Evolutionary conservation across 306 rosid genomes (phyloP).

Genomic region (Prosopis cineraria): DNA sequence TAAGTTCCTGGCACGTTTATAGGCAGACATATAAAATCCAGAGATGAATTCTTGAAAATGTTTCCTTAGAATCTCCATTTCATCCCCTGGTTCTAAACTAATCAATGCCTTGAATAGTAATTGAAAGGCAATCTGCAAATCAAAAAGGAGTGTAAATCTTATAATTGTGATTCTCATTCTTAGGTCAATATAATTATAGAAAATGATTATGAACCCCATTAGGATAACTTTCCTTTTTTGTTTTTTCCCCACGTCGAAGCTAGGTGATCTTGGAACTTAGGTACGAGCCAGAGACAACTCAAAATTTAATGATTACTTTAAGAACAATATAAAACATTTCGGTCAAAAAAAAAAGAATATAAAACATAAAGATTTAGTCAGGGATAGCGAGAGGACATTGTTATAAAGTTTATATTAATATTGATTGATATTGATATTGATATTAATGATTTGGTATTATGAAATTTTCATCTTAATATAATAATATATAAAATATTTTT

Average conservation of each 20-base stretch:
- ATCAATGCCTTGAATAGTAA: conserved; percentile 86
- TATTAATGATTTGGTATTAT: not conserved
- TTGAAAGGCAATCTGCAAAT: conserved; percentile 82
- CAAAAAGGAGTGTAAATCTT: conserved; percentile 42
- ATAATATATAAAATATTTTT: not conserved
- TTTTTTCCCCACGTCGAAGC: not conserved
- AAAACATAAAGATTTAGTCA: conserved; percentile 9
- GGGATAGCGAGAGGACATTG: not conserved
- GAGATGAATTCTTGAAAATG: conserved; percentile 84
- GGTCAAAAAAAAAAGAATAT: too few species aligned
- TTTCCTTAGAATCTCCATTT: conserved; percentile 78
- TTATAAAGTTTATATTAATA: not conserved
- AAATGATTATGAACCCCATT: conserved; percentile 47
- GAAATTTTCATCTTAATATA: not conserved
- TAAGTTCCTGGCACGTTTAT: conserved; percentile 85
- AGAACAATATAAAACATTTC: conserved; percentile 19
- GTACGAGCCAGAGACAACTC: conserved; percentile 48
- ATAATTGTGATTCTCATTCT: conserved; percentile 46
- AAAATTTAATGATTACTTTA: conserved; percentile 32
- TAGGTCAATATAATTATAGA: conserved; percentile 52
- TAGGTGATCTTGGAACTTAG: conserved; percentile 41
- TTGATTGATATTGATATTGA: not conserved
- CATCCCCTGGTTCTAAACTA: conserved; percentile 77
- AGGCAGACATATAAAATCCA: conserved; percentile 93
- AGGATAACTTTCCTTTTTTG: not conserved